Evolutionary conservation across 345 rosid genomes (phyloP), one percentile per base, ranked within the genome.

Genomic region (Sonneratia alba): DNA sequence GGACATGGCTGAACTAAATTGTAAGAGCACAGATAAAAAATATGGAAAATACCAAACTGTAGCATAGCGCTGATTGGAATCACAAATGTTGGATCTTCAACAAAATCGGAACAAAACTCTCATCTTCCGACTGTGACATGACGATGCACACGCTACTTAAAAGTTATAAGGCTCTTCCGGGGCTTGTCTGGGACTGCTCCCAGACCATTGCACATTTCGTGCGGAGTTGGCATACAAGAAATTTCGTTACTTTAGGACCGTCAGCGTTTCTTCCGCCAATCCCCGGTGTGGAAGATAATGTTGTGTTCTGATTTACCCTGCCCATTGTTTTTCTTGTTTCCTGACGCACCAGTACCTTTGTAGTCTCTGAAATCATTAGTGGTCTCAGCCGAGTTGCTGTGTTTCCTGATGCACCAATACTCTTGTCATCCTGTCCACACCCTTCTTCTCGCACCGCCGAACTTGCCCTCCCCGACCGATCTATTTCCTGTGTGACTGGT

Each of bases 401-500:
- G 79, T 72, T 76, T 76, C 79, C 59, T 76, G 53, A 48, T 5
- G 27, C 79, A 75, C 49, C 72, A 71, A 69, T 42, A 69, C 72
- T 76, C 48, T 62, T 67, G 42, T 57, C 67, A 61, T 76, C 72
- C 57, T 74, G 70, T 73, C 75, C 65, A n/a, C 38, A 14, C 74
- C 74, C 18, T 61, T 66, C 56, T 38, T 14, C 45, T 65, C 15
- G 11, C 72, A 38, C 4, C 42, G 67, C 43, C 71, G 37, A 18
- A 10, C 71, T 48, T 69, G 68, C 37, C 77, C 77, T 59, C 32
- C 97, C 92, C 8, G 91, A 79, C 53, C 88, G 71, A 85, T 87
- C 78, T 77, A 81, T 70, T 70, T 90, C 90, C 85, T 89, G 82
- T 87, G 90, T 0, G 85, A 67, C 18, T 1, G 59, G 59, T 18